Percentiles rank a stretch among this genome's conserved stretches.
These are phyloP conservation scores for Quercus lobata DNA, from an alignment of 331 rosid species.

Conservation along the genomic window DNA sequence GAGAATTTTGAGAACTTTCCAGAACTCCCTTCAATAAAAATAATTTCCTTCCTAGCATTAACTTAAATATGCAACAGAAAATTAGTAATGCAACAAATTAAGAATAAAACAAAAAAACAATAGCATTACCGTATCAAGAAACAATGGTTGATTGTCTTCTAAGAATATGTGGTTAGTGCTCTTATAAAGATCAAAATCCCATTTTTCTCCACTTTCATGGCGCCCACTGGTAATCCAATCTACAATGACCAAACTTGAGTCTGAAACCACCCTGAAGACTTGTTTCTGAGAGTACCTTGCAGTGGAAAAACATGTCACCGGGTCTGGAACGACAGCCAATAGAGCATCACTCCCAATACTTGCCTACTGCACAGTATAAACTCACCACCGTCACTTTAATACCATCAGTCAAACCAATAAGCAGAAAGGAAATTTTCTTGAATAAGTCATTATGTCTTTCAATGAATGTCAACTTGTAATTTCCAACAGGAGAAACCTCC, in stretches of 20 bases:
- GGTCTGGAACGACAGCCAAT: conserved; percentile 84
- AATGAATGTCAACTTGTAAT: neutral
- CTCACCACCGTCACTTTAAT: conserved; percentile 20
- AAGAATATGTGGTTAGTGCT: conserved; percentile 71
- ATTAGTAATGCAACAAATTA: neutral
- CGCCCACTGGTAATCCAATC: conserved; percentile 99
- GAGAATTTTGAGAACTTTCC: neutral
- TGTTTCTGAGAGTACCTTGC: conserved; percentile 92
- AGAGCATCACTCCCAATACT: conserved; percentile 71
- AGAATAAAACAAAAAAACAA: conserved; percentile 1
- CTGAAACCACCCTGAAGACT: conserved; percentile 52
- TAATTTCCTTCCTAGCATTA: neutral
- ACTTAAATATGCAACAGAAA: neutral
- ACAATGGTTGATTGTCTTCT: conserved; percentile 69
- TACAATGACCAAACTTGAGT: conserved; percentile 81
- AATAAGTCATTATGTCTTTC: neutral
- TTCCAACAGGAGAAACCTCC: neutral
- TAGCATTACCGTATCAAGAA: conserved; percentile 70
- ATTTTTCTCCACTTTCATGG: conserved; percentile 84
- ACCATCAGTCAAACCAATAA: conserved; percentile 7
- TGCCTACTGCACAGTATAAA: conserved; percentile 59
- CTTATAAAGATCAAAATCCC: conserved; percentile 84
- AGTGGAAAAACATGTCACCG: conserved; percentile 89
- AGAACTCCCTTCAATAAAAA: neutral
- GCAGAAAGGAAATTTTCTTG: conserved; percentile 3